Evolutionary conservation across 805 yeast species (phyloP).

Genomic region (Saturnispora serradocipensis): DNA sequence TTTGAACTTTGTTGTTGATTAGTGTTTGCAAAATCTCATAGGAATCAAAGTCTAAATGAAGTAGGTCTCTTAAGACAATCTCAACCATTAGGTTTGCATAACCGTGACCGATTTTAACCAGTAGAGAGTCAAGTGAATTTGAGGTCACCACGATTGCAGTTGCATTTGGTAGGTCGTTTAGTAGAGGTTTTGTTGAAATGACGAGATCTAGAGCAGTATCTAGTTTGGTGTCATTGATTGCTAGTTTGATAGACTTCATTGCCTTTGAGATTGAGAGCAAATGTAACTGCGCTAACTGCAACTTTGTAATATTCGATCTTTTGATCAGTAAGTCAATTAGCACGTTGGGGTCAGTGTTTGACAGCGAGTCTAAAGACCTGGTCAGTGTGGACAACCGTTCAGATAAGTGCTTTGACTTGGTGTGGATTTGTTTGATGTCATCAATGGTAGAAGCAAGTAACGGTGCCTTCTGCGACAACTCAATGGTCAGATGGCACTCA

Average conservation of each 20-base stretch:
- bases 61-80: neutral
- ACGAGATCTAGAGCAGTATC: slow-evolving; percentile 3
- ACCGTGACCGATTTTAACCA: slow-evolving; percentile 2
- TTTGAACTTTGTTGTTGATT: neutral
- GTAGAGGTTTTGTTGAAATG: neutral
- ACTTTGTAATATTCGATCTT: slow-evolving; percentile 36
- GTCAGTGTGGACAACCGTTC: slow-evolving; percentile 38
- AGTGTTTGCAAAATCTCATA: neutral
- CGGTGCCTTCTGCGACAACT: slow-evolving; percentile 75
- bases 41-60: neutral
- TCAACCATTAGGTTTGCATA: slow-evolving; percentile 3
- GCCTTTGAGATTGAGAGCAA: slow-evolving; percentile 2
- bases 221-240: slow-evolving; percentile 1
- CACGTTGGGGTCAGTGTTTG: slow-evolving; percentile 49
- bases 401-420: slow-evolving; percentile 44
- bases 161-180: slow-evolving; percentile 1
- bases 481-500: slow-evolving; percentile 70
- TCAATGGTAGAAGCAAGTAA: slow-evolving; percentile 79
- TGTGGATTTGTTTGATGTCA: slow-evolving; percentile 59
- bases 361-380: slow-evolving; percentile 35
- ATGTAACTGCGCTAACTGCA: slow-evolving; percentile 4
- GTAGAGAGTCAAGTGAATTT: neutral
- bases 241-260: neutral
- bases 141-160: neutral
- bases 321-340: slow-evolving; percentile 50